These are phyloP conservation scores for Aspergillus heteromorphus DNA, from an alignment of 495 filamentous ascomycete genomes.

Conservation along the genomic window DNA sequence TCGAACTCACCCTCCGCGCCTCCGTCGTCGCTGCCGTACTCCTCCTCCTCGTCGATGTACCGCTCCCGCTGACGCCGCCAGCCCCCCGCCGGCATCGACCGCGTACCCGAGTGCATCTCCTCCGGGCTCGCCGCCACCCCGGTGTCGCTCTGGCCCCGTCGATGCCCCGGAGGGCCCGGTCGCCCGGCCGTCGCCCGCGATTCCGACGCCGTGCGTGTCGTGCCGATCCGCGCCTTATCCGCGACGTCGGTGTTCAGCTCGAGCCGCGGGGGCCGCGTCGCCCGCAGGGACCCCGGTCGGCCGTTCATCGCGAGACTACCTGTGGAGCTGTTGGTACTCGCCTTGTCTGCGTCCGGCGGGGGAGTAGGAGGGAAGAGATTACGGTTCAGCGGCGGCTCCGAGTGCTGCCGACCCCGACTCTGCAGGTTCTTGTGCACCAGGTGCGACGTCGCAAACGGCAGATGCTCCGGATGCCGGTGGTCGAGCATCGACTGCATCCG, in stretches of 20 bases:
- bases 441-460: conserved; percentile 87
- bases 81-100: conserved; percentile 15
- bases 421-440: conserved; percentile 78
- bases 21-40: conserved; percentile 58
- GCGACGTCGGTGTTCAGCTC: conserved; percentile 32
- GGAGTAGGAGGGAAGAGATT: conserved; percentile 95
- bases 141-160: conserved; percentile 30
- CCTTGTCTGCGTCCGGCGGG: conserved; percentile 74
- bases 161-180: conserved; percentile 16
- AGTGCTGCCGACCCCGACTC: conserved; percentile 73
- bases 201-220: conserved; percentile 50
- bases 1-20: conserved; percentile 75
- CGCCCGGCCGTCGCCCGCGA: conserved; percentile 37
- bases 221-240: conserved; percentile 44
- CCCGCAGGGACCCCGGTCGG: conserved; percentile 30
- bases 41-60: conserved; percentile 70
- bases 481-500: conserved; percentile 44
- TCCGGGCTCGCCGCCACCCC: conserved; percentile 46
- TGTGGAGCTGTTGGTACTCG: conserved; percentile 21
- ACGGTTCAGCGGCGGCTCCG: conserved; percentile 76
- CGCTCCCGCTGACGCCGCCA: conserved; percentile 43
- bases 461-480: conserved; percentile 68
- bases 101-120: conserved; percentile 66
- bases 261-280: conserved; percentile 34
- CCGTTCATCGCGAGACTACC: conserved; percentile 16